phyloP scores from a whole-genome alignment of 148 eudicot genomes.

The Chenopodium berlandieri region DNA sequence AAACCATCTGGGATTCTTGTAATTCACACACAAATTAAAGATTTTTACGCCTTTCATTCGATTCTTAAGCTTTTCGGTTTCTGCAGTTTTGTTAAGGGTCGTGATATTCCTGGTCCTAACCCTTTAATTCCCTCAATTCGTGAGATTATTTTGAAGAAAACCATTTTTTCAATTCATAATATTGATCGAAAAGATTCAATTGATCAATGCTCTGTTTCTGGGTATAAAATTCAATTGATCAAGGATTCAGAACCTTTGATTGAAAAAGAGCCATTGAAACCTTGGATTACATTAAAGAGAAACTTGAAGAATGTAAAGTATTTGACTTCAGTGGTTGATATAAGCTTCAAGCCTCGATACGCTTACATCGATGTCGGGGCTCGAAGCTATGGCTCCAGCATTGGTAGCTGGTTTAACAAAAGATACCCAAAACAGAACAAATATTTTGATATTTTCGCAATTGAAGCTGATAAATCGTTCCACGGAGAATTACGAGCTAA shows the following conservation, averaged over 20 bases:
- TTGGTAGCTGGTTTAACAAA: slow-evolving; percentile 80
- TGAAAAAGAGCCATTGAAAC: slow-evolving; percentile 63
- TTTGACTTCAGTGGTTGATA: slow-evolving; percentile 61
- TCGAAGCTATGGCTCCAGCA: slow-evolving; percentile 85
- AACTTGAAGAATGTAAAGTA: slow-evolving; percentile 65
- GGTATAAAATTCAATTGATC: slow-evolving; percentile 35
- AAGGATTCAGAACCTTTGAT: slow-evolving; percentile 38
- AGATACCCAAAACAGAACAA: slow-evolving; percentile 83
- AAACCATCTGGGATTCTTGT: slow-evolving; percentile 73
- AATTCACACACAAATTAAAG: slow-evolving; percentile 60
- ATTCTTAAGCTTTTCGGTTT: slow-evolving; percentile 46
- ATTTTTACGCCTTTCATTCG: slow-evolving; percentile 52
- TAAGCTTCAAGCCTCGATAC: slow-evolving; percentile 59
- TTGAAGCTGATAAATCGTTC: slow-evolving; percentile 74
- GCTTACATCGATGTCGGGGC: slow-evolving; percentile 82
- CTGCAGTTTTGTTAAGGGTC: slow-evolving; percentile 27
- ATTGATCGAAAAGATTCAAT: not conserved
- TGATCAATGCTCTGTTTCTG: slow-evolving; percentile 35
- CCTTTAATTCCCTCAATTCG: slow-evolving; percentile 26
- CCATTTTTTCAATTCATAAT: not conserved
- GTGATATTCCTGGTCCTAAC: slow-evolving; percentile 37
- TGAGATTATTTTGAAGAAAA: slow-evolving; percentile 60
- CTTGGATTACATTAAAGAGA: slow-evolving; percentile 74
- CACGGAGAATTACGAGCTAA: slow-evolving; percentile 58
- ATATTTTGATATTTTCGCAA: slow-evolving; percentile 69